Percentiles rank a stretch among this genome's conserved stretches.
These are phyloP conservation scores for Albugo laibachii DNA, from an alignment of 352 stramenopile genomes.

Conservation along the genomic window DNA sequence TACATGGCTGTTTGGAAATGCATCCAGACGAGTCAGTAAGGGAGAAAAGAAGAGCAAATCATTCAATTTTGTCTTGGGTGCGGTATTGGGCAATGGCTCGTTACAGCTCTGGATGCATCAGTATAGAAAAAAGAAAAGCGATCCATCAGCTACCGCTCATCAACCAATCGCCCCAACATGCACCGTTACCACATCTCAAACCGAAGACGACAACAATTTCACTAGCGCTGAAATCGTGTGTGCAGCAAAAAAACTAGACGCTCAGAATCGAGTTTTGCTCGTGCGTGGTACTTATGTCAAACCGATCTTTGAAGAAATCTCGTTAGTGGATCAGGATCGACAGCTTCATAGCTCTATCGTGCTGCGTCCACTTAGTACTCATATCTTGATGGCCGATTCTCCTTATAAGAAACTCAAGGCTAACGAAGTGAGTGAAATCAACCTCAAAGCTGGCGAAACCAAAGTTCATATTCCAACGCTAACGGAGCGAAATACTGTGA, in stretches of 20 bases:
- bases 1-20: conserved; percentile 22
- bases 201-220: conserved; percentile 4
- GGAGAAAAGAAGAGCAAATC: conserved; percentile 27
- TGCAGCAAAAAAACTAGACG: conserved; percentile 9
- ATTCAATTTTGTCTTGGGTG: conserved; percentile 28
- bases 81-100: conserved; percentile 31
- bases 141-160: conserved; percentile 44
- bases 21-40: conserved; percentile 1
- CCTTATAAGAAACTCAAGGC: conserved; percentile 39
- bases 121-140: conserved; percentile 30
- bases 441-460: neutral
- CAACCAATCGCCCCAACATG: conserved; percentile 9
- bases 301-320: conserved; percentile 54
- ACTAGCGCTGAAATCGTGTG: conserved; percentile 25
- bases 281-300: conserved; percentile 54
- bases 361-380: conserved; percentile 40
- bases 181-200: conserved; percentile 5
- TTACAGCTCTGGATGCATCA: conserved; percentile 58
- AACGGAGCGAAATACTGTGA: conserved; percentile 13
- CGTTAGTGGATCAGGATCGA: conserved; percentile 30
- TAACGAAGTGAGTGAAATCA: neutral
- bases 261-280: conserved; percentile 21
- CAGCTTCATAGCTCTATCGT: conserved; percentile 31
- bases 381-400: conserved; percentile 29
- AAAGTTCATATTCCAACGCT: conserved; percentile 53